Base-by-base conservation (phyloP, 345 rosid genomes). In the Populus pruinosa region DNA sequence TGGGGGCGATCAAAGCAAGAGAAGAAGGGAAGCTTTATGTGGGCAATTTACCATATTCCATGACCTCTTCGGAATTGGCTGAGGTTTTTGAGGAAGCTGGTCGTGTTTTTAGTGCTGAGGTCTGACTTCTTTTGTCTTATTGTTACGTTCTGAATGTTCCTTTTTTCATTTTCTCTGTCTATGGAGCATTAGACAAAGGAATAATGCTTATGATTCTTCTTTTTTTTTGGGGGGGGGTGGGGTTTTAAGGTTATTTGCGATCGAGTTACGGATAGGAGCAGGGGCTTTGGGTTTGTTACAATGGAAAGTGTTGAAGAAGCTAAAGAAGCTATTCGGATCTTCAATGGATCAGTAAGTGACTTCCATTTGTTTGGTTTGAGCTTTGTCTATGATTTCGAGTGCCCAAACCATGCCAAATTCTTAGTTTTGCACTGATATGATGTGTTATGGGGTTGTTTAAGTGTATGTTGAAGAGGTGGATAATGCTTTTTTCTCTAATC, bases 261-360 rank as follows among this genome's bases (percentile, higher is more conserved):
- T 86, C 86, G 92, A 80, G 92, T 87, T 12, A 93, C 94, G 6
- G 97, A 92, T 75, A 90, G 98, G 88, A 96, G 99, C 93, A 92
- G 99, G 77, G 99, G 98, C 8, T 96, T 96, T 73, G 99, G 87
- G 16, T 93, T 96, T 79, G 93, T 93, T 7, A 87, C 94, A 4
- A 91, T 96, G 99, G 92, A 69, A 66, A 88, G 81, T 78, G 76
- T 84, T 49, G 91, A 92, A 65, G 96, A 93, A 82, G 99, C 99
- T 70, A 85, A 92, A 68, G 88, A 91, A 69, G 98, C 99, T 2
- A 96, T 96, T 75, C 84, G 86, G 64, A 81, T 87, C 91, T 88
- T 91, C 79, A 87, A 92, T 85, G 92, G 91, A 82, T 86, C 98
- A 62, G 98, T 93, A 79, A 88, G 99, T 88, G 66, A 74, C 63